A percentile compares a stretch with the other conserved stretches of the same genome.
phyloP scores from a whole-genome alignment of 2,329 filamentous ascomycete species.

The Stachybotrys elegans region DNA sequence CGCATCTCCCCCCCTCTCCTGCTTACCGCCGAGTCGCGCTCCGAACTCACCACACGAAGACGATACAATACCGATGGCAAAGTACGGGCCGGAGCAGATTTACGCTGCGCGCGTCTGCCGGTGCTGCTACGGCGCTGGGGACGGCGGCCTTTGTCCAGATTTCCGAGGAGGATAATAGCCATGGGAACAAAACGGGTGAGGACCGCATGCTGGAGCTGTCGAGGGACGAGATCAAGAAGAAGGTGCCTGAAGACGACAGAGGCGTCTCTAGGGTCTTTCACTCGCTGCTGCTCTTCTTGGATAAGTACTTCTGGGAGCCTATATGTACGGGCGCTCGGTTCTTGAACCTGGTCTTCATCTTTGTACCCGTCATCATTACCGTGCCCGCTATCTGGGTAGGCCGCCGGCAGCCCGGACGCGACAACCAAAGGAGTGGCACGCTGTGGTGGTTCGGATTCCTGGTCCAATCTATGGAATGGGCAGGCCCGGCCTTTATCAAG shows the following conservation, averaged over 20 bases:
- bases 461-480: slow-evolving; percentile 83
- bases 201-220: slow-evolving; percentile 83
- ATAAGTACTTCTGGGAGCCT: slow-evolving; percentile 76
- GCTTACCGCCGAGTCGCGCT: slow-evolving; percentile 18
- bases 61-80: slow-evolving; percentile 17
- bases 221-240: slow-evolving; percentile 68
- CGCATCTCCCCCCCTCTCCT: slow-evolving; percentile 10
- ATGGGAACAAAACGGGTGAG: slow-evolving; percentile 62
- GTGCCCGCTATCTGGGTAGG: slow-evolving; percentile 83
- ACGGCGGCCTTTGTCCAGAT: slow-evolving; percentile 54
- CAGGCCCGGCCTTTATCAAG: slow-evolving; percentile 97
- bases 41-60: slow-evolving; percentile 18
- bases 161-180: slow-evolving; percentile 48
- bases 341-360: slow-evolving; percentile 79
- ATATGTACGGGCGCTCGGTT: slow-evolving; percentile 85
- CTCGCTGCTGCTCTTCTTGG: slow-evolving; percentile 60
- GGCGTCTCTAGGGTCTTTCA: slow-evolving; percentile 55
- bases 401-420: slow-evolving; percentile 51
- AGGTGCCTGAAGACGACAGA: slow-evolving; percentile 56
- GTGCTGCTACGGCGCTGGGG: slow-evolving; percentile 37
- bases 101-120: slow-evolving; percentile 33
- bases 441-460: slow-evolving; percentile 94
- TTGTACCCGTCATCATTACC: slow-evolving; percentile 79
- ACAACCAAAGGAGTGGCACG: slow-evolving; percentile 75
- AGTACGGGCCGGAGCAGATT: slow-evolving; percentile 15